Base-by-base conservation (phyloP, 2,329 filamentous ascomycete genomes). In the Diplodia mutila region DNA sequence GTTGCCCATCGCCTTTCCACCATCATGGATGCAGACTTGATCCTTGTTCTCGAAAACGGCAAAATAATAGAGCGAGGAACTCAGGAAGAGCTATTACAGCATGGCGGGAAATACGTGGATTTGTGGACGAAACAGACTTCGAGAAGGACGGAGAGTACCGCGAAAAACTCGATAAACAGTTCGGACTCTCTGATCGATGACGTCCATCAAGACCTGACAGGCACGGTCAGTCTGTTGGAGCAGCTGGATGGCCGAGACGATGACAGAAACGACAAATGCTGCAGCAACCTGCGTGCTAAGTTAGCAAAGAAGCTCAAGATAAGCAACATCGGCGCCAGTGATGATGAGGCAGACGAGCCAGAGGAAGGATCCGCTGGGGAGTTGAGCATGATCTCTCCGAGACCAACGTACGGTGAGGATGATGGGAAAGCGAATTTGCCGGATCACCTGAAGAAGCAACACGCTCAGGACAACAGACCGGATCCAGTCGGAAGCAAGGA, bases 121-220 rank as follows among this genome's bases (percentile, higher is more conserved):
- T 94, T 97, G 88, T 97, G 93, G 93, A 88, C 90, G 70, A 94
- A 94, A 79, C 93, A 97, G 78, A 93, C 76, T 21, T 67, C 66
- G n/a, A 55, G 66, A 29, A 34, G 66, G 21, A 66, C 64, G 9
- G 64, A 55, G 27, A 57, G 39, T 27, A 66, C 64, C 25, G 64
- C 42, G 18, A 49, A 57, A 12, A 57, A 55, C 48, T 66, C 52
- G 51, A 65, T 53, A 37, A 29, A 57, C 12, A 65, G 61, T 14
- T 53, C 61, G 3, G 64, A 59, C 3, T 7, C 48, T 8, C 25
- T 66, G 3, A 49, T 57, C 39, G 51, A 54, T 18, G 64, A 66
- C 14, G 51, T 54, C 7, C 53, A 49, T 29, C n/a, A 53, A 25
- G 51, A 46, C 18, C 11, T 54, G 14, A 53, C 49, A 5, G 61